Evolutionary conservation across 1,284 basidiomycete species (phyloP), one percentile per base, ranked within the genome.

Genomic region (Boletellus sp.): DNA sequence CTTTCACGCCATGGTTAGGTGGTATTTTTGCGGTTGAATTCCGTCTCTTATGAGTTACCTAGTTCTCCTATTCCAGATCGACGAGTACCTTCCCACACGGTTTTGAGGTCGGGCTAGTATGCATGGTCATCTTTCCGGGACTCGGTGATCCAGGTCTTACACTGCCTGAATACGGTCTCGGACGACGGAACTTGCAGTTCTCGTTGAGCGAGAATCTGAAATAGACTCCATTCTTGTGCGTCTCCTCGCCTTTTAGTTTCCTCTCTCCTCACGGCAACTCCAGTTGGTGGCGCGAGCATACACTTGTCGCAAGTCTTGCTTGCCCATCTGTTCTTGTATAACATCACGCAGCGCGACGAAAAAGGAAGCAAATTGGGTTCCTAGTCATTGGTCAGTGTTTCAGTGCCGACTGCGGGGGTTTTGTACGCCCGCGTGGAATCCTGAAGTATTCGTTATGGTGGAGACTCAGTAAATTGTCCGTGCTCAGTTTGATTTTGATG

Each of bases 171-270:
- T 92, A 91, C 60, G 86, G 91, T 10, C 75, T 91, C 21, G 89
- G 89, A 79, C 42, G 78, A 74, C 51, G 67, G 83, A 33, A 56
- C 48, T 18, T 82, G 15, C 67, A 75, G 11, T 68, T 81, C 0
- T 67, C 82, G 16, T 50, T 82, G 22, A 4, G 26, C 1, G 86
- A 89, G 68, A 91, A 91, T 60, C 52, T 89, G 51, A 83, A 77
- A 39, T 92, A 89, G 85, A 63, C 86, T 28, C 88, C 86, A 0
- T 89, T 87, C 78, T 89, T 89, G 86, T 88, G 61, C 62, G 86
- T 78, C 24, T 24, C 24, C 24, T 24, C 7, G 7, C 24, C 7
- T 24, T 24, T 24, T 6, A 24, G 24, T 24, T 24, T 24, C 24
- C 24, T 6, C 24, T 24, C 28, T 30, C 28, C 28, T 30, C 28